These are phyloP conservation scores for Boletus semigastroideus DNA, from an alignment of 1,284 basidiomycete genomes.

Conservation along the genomic window DNA sequence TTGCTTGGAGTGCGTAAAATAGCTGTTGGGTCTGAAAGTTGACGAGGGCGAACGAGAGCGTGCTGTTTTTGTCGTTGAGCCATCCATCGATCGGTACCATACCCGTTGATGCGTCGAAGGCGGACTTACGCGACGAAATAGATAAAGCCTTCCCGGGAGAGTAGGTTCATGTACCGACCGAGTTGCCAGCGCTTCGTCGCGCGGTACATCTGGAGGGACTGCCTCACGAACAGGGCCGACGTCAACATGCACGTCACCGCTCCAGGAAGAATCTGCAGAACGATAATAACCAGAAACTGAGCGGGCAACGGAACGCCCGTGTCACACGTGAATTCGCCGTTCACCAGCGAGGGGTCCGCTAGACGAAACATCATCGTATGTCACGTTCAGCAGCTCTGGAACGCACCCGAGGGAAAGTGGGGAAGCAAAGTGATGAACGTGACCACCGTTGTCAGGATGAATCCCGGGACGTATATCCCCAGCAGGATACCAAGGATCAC, in stretches of 20 bases:
- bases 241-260: background rate
- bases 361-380: background rate
- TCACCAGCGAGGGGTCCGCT: background rate
- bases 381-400: no score
- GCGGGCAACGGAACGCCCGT: background rate
- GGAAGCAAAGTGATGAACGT: background rate
- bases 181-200: conserved; percentile 2
- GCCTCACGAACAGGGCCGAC: background rate
- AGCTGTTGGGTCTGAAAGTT: background rate
- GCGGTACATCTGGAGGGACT: conserved; percentile 7
- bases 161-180: background rate
- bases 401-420: background rate
- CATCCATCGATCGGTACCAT: no score
- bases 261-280: background rate
- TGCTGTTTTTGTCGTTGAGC: no score
- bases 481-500: conserved; percentile 2
- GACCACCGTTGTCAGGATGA: background rate
- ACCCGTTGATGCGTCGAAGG: no score
- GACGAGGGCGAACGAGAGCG: background rate
- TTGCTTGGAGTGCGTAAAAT: background rate
- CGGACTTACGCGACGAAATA: conserved; percentile 1
- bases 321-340: background rate
- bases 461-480: background rate
- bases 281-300: no score
- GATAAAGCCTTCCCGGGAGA: background rate